phyloP scores from a whole-genome alignment of 768 basidiomycete genomes.

The Clitopilus hobsonii region DNA sequence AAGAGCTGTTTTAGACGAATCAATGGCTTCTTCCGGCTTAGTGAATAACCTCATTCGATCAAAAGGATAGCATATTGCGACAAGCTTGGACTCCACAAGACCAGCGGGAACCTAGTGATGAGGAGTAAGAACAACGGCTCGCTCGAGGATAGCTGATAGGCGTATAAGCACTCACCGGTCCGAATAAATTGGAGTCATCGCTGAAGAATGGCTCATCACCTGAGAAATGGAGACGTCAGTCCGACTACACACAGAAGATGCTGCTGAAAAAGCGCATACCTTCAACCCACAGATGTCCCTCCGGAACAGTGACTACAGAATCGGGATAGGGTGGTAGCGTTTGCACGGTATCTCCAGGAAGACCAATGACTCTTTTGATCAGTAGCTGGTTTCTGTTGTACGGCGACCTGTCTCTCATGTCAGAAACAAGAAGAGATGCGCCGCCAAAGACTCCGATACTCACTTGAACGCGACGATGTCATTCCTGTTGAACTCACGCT shows the following conservation, averaged over 20 bases:
- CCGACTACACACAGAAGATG: too few relatives aligned
- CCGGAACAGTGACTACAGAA: constrained; percentile 46
- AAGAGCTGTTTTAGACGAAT: background rate
- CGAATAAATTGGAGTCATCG: constrained; percentile 69
- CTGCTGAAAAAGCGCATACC: constrained; percentile 30
- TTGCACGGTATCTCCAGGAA: constrained; percentile 58
- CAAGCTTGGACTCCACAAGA: constrained; percentile 46
- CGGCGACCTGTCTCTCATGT: constrained; percentile 46
- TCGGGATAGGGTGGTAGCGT: constrained; percentile 69
- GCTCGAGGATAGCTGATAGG: too few relatives aligned
- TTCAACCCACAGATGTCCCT: constrained; percentile 74
- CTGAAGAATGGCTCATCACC: constrained; percentile 67
- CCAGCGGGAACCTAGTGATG: constrained; percentile 35
- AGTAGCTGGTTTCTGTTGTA: constrained; percentile 44
- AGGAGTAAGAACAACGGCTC: too few relatives aligned
- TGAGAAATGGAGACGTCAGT: constrained; percentile 19
- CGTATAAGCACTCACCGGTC: constrained; percentile 40
- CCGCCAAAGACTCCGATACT: constrained; percentile 6
- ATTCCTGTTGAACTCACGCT: constrained; percentile 38
- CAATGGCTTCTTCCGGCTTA: constrained; percentile 3
- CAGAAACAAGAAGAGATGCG: background rate
- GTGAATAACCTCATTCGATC: constrained; percentile 35
- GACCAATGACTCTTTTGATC: constrained; percentile 63
- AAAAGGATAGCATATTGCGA: constrained; percentile 48
- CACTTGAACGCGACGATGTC: constrained; percentile 67